Base-by-base conservation (phyloP, 1,139 yeast genomes). In the Yarrowia galli region DNA sequence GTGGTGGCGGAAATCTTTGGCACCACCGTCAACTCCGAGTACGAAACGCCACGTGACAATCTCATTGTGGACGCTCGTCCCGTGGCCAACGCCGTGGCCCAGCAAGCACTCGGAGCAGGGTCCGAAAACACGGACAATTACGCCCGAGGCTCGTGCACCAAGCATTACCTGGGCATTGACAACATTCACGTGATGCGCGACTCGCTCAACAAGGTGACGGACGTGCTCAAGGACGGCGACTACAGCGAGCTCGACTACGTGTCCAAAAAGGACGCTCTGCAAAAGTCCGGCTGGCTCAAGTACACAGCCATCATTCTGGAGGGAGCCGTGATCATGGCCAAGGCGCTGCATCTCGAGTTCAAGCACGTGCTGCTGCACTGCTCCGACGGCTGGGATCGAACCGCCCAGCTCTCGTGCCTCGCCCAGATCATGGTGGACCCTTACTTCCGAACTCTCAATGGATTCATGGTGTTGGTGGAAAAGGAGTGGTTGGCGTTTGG, bases 361-460 rank as follows among this genome's bases (percentile, higher is more conserved):
- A 89, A 96, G 16, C 96, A 93, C 76, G 85, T 95, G 8, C 76
- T 95, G 9, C 85, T 96, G 13, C 99, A 95, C 78, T 95, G 99
- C 76, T 92, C 98, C 0, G 99, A 95, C 79, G 99, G 99, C 0
- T 95, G 99, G 99, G 99, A 95, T 76, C 82, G 99, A 69, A 96
- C 99, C 0, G 87, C 98, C 0, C 98, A 95, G 75, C 85, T 93
- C 0, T 85, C 93, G 12, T 89, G 97, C 4, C 79, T 95, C 69
- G 87, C 93, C 54, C 96, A 95, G 77, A 79, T 96, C 9, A 91
- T 97, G 75, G 81, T 93, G 25, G 99, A 96, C 77, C 98, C 98
- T 0, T 92, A 85, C 75, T 95, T 84, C 77, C 83, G 99, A 71
- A 92, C 99, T 0, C 73, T 91, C 10, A 89, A 91, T 69, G 99